phyloP scores from a whole-genome alignment of 208 protist species.

The Leishmania braziliensis region DNA sequence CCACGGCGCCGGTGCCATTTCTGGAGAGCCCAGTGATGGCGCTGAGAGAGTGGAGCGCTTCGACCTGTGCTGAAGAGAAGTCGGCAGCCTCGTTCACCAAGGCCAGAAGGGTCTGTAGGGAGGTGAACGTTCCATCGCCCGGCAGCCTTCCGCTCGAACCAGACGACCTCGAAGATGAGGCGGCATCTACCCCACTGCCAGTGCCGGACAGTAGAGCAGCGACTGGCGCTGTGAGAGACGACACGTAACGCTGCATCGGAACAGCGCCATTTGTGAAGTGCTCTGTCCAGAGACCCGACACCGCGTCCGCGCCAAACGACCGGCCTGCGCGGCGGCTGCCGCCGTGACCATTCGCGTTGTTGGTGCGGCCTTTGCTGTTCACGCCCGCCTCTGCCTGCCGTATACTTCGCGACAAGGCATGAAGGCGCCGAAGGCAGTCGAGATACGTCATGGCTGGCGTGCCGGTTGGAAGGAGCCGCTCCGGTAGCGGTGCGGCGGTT shows the following conservation, averaged over 20 bases:
- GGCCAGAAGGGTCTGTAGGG: conserved; percentile 27
- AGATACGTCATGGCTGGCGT: conserved; percentile 76
- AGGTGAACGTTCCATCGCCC: conserved; percentile 2
- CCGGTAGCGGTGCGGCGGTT: conserved; percentile 17
- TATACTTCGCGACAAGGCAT: conserved; percentile 24
- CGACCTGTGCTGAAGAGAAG: conserved; percentile 74
- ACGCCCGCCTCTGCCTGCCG: conserved; percentile 30
- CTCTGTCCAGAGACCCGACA: conserved; percentile 31
- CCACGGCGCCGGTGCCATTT: conserved; percentile 2
- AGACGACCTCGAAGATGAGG: neutral
- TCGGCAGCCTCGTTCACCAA: conserved; percentile 19
- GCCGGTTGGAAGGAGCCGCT: conserved; percentile 56
- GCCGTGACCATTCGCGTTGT: neutral
- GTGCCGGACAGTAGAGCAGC: conserved; percentile 24
- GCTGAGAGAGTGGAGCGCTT: conserved; percentile 61
- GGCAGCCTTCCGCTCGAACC: neutral
- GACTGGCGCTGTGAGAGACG: conserved; percentile 11
- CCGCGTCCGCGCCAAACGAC: conserved; percentile 21
- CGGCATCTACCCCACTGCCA: neutral
- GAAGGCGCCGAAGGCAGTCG: conserved; percentile 40
- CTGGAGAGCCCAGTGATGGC: conserved; percentile 5
- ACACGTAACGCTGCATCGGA: conserved; percentile 28
- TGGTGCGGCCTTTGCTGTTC: conserved; percentile 13
- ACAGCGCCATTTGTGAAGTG: conserved; percentile 30
- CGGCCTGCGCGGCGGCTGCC: conserved; percentile 3